phyloP scores from a whole-genome alignment of 192 early-diverging fungal genomes.

The Coemansia sp. region DNA sequence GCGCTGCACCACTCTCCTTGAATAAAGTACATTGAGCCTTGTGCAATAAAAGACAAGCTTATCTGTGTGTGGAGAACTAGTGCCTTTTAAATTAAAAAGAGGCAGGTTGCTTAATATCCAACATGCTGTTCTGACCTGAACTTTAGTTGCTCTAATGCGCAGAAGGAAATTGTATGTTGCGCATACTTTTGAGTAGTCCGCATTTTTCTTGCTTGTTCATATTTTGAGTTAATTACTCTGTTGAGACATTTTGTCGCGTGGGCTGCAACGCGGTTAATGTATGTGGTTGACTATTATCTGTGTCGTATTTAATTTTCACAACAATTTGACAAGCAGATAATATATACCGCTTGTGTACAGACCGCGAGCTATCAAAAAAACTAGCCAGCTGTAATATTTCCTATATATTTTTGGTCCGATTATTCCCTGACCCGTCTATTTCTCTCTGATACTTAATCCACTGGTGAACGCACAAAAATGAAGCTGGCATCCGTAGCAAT shows the following conservation, averaged over 20 bases:
- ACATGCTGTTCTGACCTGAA: background rate
- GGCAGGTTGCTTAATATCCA: background rate
- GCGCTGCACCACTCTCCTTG: too few species aligned
- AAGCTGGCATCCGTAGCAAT: slow-evolving; percentile 14
- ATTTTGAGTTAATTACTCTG: background rate
- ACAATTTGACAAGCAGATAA: background rate
- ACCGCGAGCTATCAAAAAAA: background rate
- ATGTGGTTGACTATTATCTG: background rate
- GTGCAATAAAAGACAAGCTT: background rate
- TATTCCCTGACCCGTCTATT: background rate
- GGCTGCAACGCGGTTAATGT: background rate
- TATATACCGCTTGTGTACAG: background rate
- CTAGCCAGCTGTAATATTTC: background rate
- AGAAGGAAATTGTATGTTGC: background rate
- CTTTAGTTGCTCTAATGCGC: background rate
- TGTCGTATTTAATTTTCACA: background rate
- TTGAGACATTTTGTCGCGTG: background rate
- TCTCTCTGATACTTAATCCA: background rate
- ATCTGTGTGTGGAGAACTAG: background rate
- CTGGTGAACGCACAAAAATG: slow-evolving; percentile 1
- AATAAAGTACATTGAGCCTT: too few species aligned
- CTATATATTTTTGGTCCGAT: background rate
- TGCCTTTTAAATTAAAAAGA: background rate
- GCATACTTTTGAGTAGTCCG: background rate
- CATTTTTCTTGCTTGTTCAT: background rate